A percentile compares a stretch with the other conserved stretches of the same genome.
phyloP scores from a whole-genome alignment of 2,329 filamentous ascomycete species.

The Fusarium sp. region DNA sequence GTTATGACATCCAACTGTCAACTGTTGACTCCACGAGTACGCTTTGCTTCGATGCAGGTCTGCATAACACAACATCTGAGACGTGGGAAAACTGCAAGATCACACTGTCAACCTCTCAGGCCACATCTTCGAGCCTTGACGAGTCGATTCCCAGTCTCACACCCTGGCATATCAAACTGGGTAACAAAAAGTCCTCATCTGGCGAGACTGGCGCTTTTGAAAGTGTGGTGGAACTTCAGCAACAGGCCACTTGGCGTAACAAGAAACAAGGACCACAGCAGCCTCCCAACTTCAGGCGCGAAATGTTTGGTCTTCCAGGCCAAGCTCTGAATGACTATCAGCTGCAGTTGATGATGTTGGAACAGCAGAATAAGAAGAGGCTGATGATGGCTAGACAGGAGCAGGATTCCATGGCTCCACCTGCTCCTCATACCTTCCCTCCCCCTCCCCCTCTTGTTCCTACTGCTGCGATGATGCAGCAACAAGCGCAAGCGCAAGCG shows the following conservation, averaged over 20 bases:
- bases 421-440: not conserved
- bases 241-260: conserved; percentile 45
- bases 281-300: not conserved
- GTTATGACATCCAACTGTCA: conserved; percentile 70
- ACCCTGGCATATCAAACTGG: conserved; percentile 67
- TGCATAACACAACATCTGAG: conserved; percentile 71
- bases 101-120: conserved; percentile 71
- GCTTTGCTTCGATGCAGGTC: conserved; percentile 70
- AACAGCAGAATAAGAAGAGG: conserved; percentile 88
- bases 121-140: conserved; percentile 65
- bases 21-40: conserved; percentile 63
- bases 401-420: conserved; percentile 63
- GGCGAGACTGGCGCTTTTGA: conserved; percentile 46
- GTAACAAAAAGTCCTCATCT: conserved; percentile 37
- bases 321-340: conserved; percentile 71
- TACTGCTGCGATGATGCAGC: not conserved
- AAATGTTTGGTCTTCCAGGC: conserved; percentile 15
- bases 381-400: conserved; percentile 84
- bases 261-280: conserved; percentile 54
- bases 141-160: conserved; percentile 65
- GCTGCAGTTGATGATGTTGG: conserved; percentile 86
- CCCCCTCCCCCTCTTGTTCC: not conserved
- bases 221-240: conserved; percentile 53
- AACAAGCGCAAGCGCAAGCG: not conserved
- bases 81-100: conserved; percentile 70